phyloP scores from a whole-genome alignment of 805 yeast species.

The Crinitomyces ghanaensis region DNA sequence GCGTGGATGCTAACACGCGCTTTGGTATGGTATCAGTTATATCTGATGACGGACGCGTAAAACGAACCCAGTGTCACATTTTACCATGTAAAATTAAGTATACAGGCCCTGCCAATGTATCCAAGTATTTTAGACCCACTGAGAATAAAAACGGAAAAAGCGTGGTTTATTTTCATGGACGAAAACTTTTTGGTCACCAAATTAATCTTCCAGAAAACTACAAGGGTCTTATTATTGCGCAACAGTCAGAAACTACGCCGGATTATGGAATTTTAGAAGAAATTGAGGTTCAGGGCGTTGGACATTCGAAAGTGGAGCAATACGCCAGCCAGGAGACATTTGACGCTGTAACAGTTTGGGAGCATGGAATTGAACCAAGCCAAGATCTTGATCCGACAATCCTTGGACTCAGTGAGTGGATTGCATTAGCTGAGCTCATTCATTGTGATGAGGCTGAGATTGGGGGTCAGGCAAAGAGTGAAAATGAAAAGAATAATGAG shows the following conservation, averaged over 20 bases:
- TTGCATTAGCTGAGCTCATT: no score
- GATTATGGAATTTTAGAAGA: conserved; percentile 9
- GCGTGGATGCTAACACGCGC: no score
- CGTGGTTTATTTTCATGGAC: conserved; percentile 15
- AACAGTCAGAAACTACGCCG: conserved; percentile 7
- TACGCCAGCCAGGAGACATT: no score
- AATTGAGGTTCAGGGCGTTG: conserved; percentile 4
- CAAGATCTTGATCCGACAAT: conserved; percentile 21
- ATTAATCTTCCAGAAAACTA: conserved; percentile 12
- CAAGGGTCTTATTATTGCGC: conserved; percentile 1
- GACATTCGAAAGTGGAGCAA: no score
- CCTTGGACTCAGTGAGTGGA: conserved; percentile 19
- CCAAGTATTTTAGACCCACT: conserved; percentile 11
- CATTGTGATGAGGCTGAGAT: no score
- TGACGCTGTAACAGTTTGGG: conserved; percentile 18
- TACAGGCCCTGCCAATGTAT: conserved; percentile 18
- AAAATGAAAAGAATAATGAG: no score
- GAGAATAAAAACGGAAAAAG: background rate
- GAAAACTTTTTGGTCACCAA: conserved; percentile 12
- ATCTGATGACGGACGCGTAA: no score
- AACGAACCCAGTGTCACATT: conserved; percentile 14
- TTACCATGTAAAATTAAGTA: conserved; percentile 20
- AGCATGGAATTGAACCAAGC: conserved; percentile 17
- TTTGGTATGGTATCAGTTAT: no score
- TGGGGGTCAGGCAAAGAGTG: no score